Evolutionary conservation across 2,329 filamentous ascomycete species (phyloP), one percentile per base, ranked within the genome.

Genomic region (Aspergillus intermedius): DNA sequence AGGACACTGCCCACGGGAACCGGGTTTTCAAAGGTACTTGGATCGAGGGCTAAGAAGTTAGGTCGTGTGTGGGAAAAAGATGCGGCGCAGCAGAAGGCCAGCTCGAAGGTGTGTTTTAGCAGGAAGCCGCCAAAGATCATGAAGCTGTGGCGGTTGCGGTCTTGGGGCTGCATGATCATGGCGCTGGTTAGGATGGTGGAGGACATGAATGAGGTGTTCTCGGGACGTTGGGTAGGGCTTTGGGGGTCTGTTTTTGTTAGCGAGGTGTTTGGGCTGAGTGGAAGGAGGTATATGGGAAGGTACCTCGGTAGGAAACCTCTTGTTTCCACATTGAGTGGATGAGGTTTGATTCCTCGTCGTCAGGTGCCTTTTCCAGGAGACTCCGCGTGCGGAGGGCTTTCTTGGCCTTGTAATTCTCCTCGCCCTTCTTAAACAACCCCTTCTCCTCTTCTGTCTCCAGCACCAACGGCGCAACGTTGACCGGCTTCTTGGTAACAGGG

Each of bases 101-200:
- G 75, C 67, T 89, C 86, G 58, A 88, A 88, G 0, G 84, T 86
- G 60, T 86, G 82, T 61, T 87, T 86, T 9, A 89, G 74, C 9
- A 88, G 77, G 62, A 84, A 88, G 12, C 86, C 86, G 45, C 86
- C 86, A 59, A 88, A 89, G 47, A 89, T 87, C 84, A 88, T 87
- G 65, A 86, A 86, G 59, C 86, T 82, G 65, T 88, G 84, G 2
- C 82, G 69, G 64, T 85, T 85, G 43, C 83, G 78, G 63, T 83
- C 79, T 64, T 86, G 83, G 0, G 86, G 86, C 62, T 88, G 84
- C 85, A 88, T 88, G 55, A 89, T 87, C 57, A 78, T 79, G 9
- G 85, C 83, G 2, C 83, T 82, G 58, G 79, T 78, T 28, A 88
- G 77, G 30, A 74, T 72, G 1, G 83, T 81, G 55, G 78, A 77